phyloP scores from a whole-genome alignment of 2,329 filamentous ascomycete species.

The Talaromyces sp. region DNA sequence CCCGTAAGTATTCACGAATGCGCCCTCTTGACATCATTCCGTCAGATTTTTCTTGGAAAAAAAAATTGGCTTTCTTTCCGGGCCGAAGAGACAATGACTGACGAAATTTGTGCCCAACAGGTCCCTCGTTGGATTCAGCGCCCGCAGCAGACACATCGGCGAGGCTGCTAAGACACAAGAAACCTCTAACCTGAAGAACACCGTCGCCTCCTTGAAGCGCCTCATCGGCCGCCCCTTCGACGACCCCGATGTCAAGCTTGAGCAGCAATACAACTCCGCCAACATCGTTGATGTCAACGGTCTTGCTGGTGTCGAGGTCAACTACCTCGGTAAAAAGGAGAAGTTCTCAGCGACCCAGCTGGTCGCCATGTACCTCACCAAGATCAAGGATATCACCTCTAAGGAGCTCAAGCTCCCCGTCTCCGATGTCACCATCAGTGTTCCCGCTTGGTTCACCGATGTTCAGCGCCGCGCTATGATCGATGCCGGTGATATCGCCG shows the following conservation, averaged over 20 bases:
- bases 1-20: conserved; percentile 71
- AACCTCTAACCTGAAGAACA: conserved; percentile 99
- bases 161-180: conserved; percentile 98
- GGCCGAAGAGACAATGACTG: conserved; percentile 10
- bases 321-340: conserved; percentile 92
- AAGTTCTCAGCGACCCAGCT: conserved; percentile 94
- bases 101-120: conserved; percentile 50
- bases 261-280: conserved; percentile 88
- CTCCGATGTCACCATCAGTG: conserved; percentile 89
- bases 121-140: conserved; percentile 91
- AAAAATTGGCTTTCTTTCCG: not conserved
- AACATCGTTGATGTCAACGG: conserved; percentile 87
- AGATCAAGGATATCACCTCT: conserved; percentile 85
- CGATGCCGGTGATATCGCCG: conserved; percentile 90
- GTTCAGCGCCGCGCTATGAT: conserved; percentile 84
- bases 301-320: conserved; percentile 92
- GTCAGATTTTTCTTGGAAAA: conserved; percentile 9
- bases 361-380: conserved; percentile 91
- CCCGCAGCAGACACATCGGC: conserved; percentile 90
- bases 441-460: conserved; percentile 97
- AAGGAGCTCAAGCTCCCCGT: conserved; percentile 89
- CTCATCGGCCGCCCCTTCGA: conserved; percentile 82
- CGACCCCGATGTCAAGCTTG: conserved; percentile 90
- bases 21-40: conserved; percentile 17
- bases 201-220: conserved; percentile 87